These are phyloP conservation scores for Tulasnella sp. DNA, from an alignment of 768 basidiomycete genomes.

Conservation along the genomic window DNA sequence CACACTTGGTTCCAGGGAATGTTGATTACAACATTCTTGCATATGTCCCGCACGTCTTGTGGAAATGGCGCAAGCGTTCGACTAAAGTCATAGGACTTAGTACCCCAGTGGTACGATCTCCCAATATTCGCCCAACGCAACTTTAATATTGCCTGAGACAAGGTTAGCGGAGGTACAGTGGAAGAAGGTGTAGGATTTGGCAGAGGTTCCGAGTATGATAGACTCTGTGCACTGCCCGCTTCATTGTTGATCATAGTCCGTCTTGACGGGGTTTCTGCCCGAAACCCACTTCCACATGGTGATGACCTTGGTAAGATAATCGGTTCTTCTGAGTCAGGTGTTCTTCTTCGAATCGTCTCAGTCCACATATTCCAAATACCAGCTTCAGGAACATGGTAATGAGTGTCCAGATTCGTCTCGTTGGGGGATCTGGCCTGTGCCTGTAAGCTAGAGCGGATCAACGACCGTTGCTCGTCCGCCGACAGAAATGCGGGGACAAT, in stretches of 20 bases:
- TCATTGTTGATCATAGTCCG: slow-evolving; percentile 50
- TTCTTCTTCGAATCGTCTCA: not conserved
- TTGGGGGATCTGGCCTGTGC: slow-evolving; percentile 71
- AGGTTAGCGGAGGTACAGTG: slow-evolving; percentile 36
- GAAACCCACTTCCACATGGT: slow-evolving; percentile 15
- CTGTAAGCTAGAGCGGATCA: slow-evolving; percentile 59
- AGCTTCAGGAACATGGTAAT: slow-evolving; percentile 59
- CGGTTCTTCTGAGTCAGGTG: not conserved
- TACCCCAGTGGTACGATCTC: slow-evolving; percentile 94
- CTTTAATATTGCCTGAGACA: slow-evolving; percentile 53
- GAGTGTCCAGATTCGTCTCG: slow-evolving; percentile 78
- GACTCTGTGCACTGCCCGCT: slow-evolving; percentile 48
- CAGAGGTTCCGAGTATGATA: slow-evolving; percentile 39
- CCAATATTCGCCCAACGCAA: slow-evolving; percentile 95
- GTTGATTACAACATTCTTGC: slow-evolving; percentile 43
- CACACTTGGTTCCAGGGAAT: slow-evolving; percentile 66
- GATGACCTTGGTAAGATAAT: not conserved
- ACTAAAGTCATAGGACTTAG: slow-evolving; percentile 85
- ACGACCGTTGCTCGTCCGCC: slow-evolving; percentile 44
- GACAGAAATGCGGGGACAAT: slow-evolving; percentile 65
- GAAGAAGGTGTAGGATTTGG: slow-evolving; percentile 48
- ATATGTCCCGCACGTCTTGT: slow-evolving; percentile 40
- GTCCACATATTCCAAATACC: slow-evolving; percentile 61
- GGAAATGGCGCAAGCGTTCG: slow-evolving; percentile 54
- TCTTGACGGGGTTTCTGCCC: slow-evolving; percentile 40